A percentile compares a stretch with the other conserved stretches of the same genome.
Evolutionary conservation across 306 rosid genomes (phyloP).

Genomic region (Abrus precatorius): DNA sequence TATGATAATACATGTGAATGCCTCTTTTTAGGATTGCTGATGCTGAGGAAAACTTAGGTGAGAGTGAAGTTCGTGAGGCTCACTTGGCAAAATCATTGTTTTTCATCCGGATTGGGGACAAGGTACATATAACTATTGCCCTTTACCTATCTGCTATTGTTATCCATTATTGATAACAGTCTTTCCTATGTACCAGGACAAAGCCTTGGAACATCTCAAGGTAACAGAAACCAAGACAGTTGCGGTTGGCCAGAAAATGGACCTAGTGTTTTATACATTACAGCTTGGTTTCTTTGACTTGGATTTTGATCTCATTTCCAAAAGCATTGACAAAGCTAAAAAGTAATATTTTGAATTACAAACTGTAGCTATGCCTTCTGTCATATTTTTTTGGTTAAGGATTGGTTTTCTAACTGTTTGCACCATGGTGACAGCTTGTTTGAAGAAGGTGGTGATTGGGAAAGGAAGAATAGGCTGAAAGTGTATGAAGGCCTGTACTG

Average conservation of each 20-base stretch:
- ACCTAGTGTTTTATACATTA: conserved; percentile 86
- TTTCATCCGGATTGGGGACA: conserved; percentile 89
- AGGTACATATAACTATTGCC: conserved; percentile 62
- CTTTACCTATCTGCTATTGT: conserved; percentile 12
- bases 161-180: conserved; percentile 37
- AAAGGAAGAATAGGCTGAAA: conserved; percentile 94
- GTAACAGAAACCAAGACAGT: conserved; percentile 94
- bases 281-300: conserved; percentile 93
- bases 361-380: conserved; percentile 15
- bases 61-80: conserved; percentile 99
- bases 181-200: conserved; percentile 64
- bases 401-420: conserved; percentile 49
- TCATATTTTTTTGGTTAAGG: conserved; percentile 18
- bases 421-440: conserved; percentile 71
- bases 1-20: conserved; percentile 40
- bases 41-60: conserved; percentile 97
- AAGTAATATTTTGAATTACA: conserved; percentile 50
- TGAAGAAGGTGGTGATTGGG: conserved; percentile 99
- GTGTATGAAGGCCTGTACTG: conserved; percentile 94
- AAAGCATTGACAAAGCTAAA: conserved; percentile 95
- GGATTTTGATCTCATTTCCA: conserved; percentile 97
- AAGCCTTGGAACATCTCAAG: conserved; percentile 93
- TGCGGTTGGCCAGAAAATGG: conserved; percentile 99
- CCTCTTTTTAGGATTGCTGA: conserved; percentile 83
- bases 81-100: conserved; percentile 93